Evolutionary conservation across 75 land plant species (phyloP).

Genomic region (Adiantum capillusveneris): DNA sequence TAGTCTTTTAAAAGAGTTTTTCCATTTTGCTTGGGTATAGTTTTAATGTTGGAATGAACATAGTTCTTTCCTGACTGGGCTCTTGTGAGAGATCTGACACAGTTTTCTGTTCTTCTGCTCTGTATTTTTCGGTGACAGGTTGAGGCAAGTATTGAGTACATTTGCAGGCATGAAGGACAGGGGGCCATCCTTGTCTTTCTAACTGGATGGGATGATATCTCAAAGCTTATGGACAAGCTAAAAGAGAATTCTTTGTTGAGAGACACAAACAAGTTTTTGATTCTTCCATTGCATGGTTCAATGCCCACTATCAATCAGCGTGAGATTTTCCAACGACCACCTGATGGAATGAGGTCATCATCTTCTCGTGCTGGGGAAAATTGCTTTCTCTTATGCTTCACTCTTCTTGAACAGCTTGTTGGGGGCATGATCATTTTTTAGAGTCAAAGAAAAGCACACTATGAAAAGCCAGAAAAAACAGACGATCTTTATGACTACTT

Average conservation of each 20-base stretch:
- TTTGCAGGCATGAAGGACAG: slow-evolving; percentile 61
- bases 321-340: slow-evolving; percentile 89
- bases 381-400: not conserved
- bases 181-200: slow-evolving; percentile 95
- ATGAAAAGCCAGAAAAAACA: too few relatives aligned
- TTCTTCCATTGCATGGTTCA: slow-evolving; percentile 94
- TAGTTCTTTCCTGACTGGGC: too few relatives aligned
- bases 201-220: slow-evolving; percentile 99
- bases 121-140: slow-evolving; percentile 35
- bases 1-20: too few relatives aligned
- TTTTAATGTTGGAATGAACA: too few relatives aligned
- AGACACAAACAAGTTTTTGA: slow-evolving; percentile 46
- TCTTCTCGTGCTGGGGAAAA: slow-evolving; percentile 16
- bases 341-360: slow-evolving; percentile 46
- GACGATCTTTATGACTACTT: too few relatives aligned
- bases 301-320: slow-evolving; percentile 94
- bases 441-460: too few relatives aligned
- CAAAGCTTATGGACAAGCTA: slow-evolving; percentile 74
- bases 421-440: too few relatives aligned
- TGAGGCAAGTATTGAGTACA: slow-evolving; percentile 75
- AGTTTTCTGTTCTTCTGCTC: too few relatives aligned
- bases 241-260: slow-evolving; percentile 54
- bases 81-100: too few relatives aligned
- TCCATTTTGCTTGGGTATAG: too few relatives aligned
- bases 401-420: too few relatives aligned